phyloP scores from a whole-genome alignment of 495 filamentous ascomycete genomes.

The Penicillium chermesinum region DNA sequence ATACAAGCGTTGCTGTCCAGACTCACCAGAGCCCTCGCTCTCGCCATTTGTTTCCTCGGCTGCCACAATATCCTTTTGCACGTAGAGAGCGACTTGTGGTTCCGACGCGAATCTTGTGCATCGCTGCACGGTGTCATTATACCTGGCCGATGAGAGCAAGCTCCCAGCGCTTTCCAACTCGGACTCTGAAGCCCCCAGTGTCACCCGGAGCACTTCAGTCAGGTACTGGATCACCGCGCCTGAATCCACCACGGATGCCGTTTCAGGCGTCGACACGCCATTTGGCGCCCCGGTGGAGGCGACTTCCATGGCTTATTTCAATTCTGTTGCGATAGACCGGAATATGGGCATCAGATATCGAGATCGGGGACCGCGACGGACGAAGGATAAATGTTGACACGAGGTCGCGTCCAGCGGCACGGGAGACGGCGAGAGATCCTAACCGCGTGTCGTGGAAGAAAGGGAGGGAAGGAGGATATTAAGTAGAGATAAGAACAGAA shows the following conservation, averaged over 20 bases:
- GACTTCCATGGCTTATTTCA: slow-evolving; percentile 43
- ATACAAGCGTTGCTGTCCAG: background rate
- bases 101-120: slow-evolving; percentile 88
- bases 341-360: slow-evolving; percentile 29
- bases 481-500: slow-evolving; percentile 15
- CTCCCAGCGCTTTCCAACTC: slow-evolving; percentile 79
- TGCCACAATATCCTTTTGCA: slow-evolving; percentile 71
- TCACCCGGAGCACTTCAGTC: slow-evolving; percentile 69
- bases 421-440: background rate
- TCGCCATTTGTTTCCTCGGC: slow-evolving; percentile 49
- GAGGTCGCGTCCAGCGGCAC: slow-evolving; percentile 17
- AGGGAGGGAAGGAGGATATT: slow-evolving; percentile 11
- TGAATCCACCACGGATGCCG: slow-evolving; percentile 48
- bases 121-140: slow-evolving; percentile 74
- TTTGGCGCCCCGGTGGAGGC: slow-evolving; percentile 43
- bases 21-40: slow-evolving; percentile 41
- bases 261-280: slow-evolving; percentile 39
- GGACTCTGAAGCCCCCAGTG: slow-evolving; percentile 72
- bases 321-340: slow-evolving; percentile 19
- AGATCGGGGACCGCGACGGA: slow-evolving; percentile 14
- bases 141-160: slow-evolving; percentile 65
- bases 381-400: slow-evolving; percentile 17
- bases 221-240: slow-evolving; percentile 72
- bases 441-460: background rate
- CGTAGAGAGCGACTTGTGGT: slow-evolving; percentile 79